phyloP scores from a whole-genome alignment of 768 basidiomycete genomes.

The Podaxis sp. region DNA sequence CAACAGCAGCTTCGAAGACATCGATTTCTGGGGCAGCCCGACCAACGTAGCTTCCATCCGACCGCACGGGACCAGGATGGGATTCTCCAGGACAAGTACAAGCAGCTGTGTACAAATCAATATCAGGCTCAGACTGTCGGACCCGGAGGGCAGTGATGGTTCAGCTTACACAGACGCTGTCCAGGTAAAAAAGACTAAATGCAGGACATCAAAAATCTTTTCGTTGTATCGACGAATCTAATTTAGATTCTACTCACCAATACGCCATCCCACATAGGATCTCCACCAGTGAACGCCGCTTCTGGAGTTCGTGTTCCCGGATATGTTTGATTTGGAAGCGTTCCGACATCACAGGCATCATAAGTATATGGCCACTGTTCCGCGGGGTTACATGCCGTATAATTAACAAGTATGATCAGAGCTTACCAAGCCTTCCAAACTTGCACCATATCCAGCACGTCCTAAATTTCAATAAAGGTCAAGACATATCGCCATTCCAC shows the following conservation, averaged over 20 bases:
- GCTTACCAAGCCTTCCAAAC: conserved; percentile 61
- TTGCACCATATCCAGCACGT: conserved; percentile 72
- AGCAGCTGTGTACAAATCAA: conserved; percentile 19
- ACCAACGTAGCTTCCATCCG: conserved; percentile 57
- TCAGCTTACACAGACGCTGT: conserved; percentile 32
- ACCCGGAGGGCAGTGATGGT: not conserved
- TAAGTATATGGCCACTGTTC: conserved; percentile 66
- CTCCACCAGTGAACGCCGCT: conserved; percentile 40
- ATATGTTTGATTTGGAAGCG: conserved; percentile 71
- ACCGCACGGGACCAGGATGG: conserved; percentile 34
- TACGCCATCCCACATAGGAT: conserved; percentile 36
- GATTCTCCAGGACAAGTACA: conserved; percentile 41
- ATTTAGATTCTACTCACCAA: conserved; percentile 23
- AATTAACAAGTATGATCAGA: not conserved
- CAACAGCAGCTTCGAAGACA: conserved; percentile 53
- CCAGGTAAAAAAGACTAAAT: conserved; percentile 68
- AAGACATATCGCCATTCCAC: not conserved
- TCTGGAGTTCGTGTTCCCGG: conserved; percentile 51
- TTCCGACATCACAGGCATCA: conserved; percentile 78
- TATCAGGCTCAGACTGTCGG: not conserved
- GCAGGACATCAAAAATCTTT: not conserved
- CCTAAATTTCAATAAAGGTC: conserved; percentile 25
- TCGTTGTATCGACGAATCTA: not conserved
- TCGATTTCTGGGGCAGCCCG: conserved; percentile 70
- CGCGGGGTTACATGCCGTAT: not conserved